phyloP scores from a whole-genome alignment of 169 alveolate genomes.

The Cryptosporidium felis region DNA sequence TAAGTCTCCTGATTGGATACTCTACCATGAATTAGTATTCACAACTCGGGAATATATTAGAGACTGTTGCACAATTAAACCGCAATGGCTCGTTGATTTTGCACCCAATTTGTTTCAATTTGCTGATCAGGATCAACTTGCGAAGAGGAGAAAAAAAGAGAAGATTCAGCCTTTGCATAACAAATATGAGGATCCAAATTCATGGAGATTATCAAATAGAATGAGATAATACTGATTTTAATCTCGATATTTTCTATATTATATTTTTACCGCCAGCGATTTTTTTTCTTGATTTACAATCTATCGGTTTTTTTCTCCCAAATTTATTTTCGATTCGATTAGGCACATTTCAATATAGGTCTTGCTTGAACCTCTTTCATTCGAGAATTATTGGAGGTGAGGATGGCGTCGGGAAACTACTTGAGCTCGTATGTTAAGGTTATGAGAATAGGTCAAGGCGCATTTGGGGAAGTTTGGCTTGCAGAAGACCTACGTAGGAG shows the following conservation, averaged over 20 bases:
- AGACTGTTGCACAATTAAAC: slow-evolving; percentile 95
- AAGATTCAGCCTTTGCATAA: slow-evolving; percentile 94
- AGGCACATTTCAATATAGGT: no score
- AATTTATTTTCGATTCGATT: no score
- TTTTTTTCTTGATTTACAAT: no score
- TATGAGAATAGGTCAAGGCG: slow-evolving; percentile 90
- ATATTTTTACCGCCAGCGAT: no score
- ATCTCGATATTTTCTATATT: no score
- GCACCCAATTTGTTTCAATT: slow-evolving; percentile 96
- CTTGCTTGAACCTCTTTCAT: no score
- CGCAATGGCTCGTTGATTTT: slow-evolving; percentile 97
- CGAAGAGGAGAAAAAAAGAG: slow-evolving; percentile 91
- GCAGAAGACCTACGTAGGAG: slow-evolving; percentile 84
- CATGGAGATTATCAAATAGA: slow-evolving; percentile 97
- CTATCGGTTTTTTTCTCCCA: no score
- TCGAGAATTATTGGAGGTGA: no score
- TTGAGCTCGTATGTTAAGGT: slow-evolving; percentile 79
- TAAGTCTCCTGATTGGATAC: slow-evolving; percentile 96
- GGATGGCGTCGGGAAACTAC: neutral
- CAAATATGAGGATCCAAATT: slow-evolving; percentile 96
- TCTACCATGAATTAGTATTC: slow-evolving; percentile 96
- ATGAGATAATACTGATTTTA: slow-evolving; percentile 82
- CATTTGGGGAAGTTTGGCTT: slow-evolving; percentile 91
- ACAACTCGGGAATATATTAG: slow-evolving; percentile 99
- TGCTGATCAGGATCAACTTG: slow-evolving; percentile 87